Conservation (phyloP, 495 filamentous ascomycete genomes). For the Xanthoparmelia taractica region DNA sequence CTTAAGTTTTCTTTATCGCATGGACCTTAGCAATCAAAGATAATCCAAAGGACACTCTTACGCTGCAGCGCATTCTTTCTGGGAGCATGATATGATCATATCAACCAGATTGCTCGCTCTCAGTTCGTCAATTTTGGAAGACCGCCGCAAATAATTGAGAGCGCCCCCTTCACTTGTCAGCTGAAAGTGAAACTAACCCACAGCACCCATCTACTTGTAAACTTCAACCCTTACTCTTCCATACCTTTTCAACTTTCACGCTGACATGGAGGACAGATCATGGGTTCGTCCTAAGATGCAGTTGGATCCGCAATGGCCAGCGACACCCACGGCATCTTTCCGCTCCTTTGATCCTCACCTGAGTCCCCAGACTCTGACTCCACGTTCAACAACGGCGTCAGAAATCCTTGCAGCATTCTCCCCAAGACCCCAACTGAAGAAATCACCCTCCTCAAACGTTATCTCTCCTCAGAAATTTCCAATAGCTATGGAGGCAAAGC, state of each 20-base stretch:
- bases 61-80: too few relatives aligned
- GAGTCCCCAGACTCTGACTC: neutral
- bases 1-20: too few relatives aligned
- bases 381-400: constrained; percentile 13
- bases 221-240: neutral
- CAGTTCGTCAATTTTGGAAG: too few relatives aligned
- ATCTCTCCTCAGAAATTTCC: constrained; percentile 3
- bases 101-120: too few relatives aligned
- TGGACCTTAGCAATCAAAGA: too few relatives aligned
- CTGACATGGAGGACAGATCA: neutral
- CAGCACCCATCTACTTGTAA: neutral
- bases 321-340: neutral
- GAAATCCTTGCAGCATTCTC: constrained; percentile 21
- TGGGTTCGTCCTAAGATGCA: neutral
- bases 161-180: neutral
- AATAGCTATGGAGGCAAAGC: constrained; percentile 13
- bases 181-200: constrained; percentile 2
- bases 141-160: too few relatives aligned
- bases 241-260: neutral
- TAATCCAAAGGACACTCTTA: too few relatives aligned
- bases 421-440: constrained; percentile 10
- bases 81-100: too few relatives aligned
- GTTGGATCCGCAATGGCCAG: neutral
- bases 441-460: neutral
- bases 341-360: constrained; percentile 3